Percentiles rank a stretch among this genome's conserved stretches.
These are phyloP conservation scores for Bassia scoparia DNA, from an alignment of 148 eudicot genomes.

Conservation along the genomic window DNA sequence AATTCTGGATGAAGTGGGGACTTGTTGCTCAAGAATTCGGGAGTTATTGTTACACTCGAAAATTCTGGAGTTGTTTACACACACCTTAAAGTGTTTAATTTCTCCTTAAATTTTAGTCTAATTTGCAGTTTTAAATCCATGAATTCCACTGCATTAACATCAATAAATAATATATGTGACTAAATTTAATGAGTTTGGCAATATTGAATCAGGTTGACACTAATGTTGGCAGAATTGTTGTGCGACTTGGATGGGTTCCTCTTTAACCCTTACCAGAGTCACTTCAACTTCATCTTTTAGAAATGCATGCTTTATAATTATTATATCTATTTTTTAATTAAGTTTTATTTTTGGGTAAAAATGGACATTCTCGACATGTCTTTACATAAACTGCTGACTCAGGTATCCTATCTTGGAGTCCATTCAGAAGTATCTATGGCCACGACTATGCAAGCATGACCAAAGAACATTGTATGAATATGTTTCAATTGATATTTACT, in stretches of 20 bases:
- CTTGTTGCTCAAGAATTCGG: no score
- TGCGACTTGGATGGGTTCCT: slow-evolving; percentile 98
- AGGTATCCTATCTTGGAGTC: slow-evolving; percentile 97
- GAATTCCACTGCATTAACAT: no score
- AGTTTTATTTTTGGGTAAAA: no score
- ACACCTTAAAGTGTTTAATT: no score
- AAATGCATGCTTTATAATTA: slow-evolving; percentile 77
- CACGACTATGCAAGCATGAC: slow-evolving; percentile 95
- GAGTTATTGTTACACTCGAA: no score
- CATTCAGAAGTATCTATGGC: slow-evolving; percentile 93
- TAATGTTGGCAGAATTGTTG: slow-evolving; percentile 96
- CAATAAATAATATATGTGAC: neutral
- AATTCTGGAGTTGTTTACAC: no score
- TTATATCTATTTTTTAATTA: no score
- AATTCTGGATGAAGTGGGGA: no score
- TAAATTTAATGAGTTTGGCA: slow-evolving; percentile 16
- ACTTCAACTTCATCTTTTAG: slow-evolving; percentile 90
- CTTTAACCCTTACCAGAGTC: slow-evolving; percentile 98
- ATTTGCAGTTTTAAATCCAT: no score
- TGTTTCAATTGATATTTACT: slow-evolving; percentile 6
- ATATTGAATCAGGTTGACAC: slow-evolving; percentile 69
- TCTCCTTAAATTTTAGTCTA: no score
- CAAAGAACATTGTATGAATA: slow-evolving; percentile 79
- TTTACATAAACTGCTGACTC: slow-evolving; percentile 15
- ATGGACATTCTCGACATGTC: neutral